Evolutionary conservation across 495 filamentous ascomycete genomes (phyloP), one percentile per base, ranked within the genome.

Genomic region (Daldinia childiae): DNA sequence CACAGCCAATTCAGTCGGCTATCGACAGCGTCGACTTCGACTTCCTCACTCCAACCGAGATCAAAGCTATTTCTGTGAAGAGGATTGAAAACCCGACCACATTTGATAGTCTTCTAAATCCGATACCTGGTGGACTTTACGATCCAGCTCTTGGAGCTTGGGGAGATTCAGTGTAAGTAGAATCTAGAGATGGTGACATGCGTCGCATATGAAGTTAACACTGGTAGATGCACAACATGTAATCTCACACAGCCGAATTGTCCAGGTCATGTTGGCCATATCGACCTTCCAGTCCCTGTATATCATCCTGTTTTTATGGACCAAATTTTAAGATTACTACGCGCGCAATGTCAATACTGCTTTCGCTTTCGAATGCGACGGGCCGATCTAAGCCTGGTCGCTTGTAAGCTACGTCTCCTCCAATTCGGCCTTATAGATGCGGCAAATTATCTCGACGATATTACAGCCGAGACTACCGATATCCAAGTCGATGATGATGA

Each of bases 261-360:
- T 79, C 93, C 95, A 9, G 96, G 96, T 65, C 96, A 99, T 82
- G 86, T 89, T 34, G 96, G 96, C 56, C 95, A 98, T 78, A 96
- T 99, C 78, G 93, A 97, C 71, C 88, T 99, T 27, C 94, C 96
- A 3, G 89, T 94, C 11, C 91, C 91, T 48, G 90, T 97, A 56
- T 99, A 98, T 77, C 95, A 98, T 82, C 91, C 93, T 26, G 90
- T 92, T 0, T 97, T 97, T 79, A 90, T 99, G 84, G 93, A 96
- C 77, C 95, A 97, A 79, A 83, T 92, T 58, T 86, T 94, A 58
- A 89, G 92, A 29, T 82, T 99, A 17, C 84, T 99, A 36, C 89
- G 92, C 59, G 90, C 91, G 43, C 92, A 93, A 82, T 99, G 96
- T 79, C 85, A 90, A 58, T 97, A 95, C 80, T 99, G 96, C 81